These are phyloP conservation scores for Asterochloris sp. DNA, from an alignment of 139 green algal species.

Conservation along the genomic window DNA sequence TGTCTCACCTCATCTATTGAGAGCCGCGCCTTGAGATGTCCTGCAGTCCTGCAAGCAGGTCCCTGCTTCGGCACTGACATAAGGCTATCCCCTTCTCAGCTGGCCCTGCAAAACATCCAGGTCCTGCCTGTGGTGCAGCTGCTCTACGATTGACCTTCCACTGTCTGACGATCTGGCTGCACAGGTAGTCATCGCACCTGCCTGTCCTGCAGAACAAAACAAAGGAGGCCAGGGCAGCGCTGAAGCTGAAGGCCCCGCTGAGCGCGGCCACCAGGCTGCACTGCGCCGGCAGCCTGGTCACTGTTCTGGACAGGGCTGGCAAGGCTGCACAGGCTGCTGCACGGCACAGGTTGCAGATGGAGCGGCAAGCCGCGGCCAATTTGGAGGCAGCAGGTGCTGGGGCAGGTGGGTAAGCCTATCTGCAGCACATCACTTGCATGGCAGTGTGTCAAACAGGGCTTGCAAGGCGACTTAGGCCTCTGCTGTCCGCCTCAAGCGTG, in stretches of 20 bases:
- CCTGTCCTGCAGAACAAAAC: constrained; percentile 15
- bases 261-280: constrained; percentile 29
- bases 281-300: constrained; percentile 47
- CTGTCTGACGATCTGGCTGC: not conserved
- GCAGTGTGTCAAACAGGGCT: no score
- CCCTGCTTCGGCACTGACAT: not conserved
- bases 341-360: constrained; percentile 1
- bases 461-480: no score
- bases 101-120: not conserved
- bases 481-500: no score
- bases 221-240: constrained; percentile 7
- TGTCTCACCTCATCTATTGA: no score
- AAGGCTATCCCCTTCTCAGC: not conserved
- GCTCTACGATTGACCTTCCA: not conserved
- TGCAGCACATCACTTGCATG: no score
- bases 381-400: not conserved
- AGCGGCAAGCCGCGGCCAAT: constrained; percentile 5
- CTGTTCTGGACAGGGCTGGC: constrained; percentile 10
- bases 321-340: constrained; percentile 2
- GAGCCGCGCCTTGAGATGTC: no score
- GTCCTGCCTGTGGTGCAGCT: not conserved
- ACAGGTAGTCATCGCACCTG: not conserved
- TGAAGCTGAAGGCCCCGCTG: constrained; percentile 14
- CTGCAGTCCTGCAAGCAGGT: not conserved
- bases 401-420: no score